These are phyloP conservation scores for Crassisporium funariophilum DNA, from an alignment of 768 basidiomycete genomes.

Conservation along the genomic window DNA sequence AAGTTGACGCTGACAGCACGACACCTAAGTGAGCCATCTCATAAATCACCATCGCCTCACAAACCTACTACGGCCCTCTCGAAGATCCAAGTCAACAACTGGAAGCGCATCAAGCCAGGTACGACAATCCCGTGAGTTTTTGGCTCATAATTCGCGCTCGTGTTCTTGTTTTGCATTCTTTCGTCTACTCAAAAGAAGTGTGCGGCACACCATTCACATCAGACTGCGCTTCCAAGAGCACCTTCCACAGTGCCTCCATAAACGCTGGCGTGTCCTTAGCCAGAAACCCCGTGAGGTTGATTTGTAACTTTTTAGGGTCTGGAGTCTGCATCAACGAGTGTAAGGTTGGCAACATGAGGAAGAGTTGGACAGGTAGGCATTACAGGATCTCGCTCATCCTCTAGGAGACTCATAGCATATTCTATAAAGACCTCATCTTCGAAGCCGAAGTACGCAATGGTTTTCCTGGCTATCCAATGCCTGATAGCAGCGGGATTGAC, in stretches of 20 bases:
- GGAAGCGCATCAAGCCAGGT: slow-evolving; percentile 69
- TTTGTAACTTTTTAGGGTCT: slow-evolving; percentile 95
- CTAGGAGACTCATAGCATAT: slow-evolving; percentile 92
- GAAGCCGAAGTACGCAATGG: slow-evolving; percentile 86
- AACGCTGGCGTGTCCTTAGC: slow-evolving; percentile 84
- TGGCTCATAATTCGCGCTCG: slow-evolving; percentile 61
- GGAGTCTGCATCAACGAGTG: slow-evolving; percentile 55
- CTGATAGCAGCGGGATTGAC: slow-evolving; percentile 91
- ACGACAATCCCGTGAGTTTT: slow-evolving; percentile 73
- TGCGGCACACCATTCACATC: slow-evolving; percentile 88
- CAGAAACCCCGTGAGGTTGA: slow-evolving; percentile 91
- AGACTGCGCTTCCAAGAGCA: slow-evolving; percentile 91
- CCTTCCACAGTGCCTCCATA: slow-evolving; percentile 86
- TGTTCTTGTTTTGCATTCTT: slow-evolving; percentile 83
- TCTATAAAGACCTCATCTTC: slow-evolving; percentile 98
- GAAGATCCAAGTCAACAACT: slow-evolving; percentile 58
- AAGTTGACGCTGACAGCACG: too few species aligned
- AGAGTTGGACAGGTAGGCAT: slow-evolving; percentile 27
- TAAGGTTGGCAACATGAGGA: neutral
- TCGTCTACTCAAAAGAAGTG: slow-evolving; percentile 90
- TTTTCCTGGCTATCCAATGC: slow-evolving; percentile 95
- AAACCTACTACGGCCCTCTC: too few species aligned
- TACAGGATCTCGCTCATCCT: slow-evolving; percentile 84
- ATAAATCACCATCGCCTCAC: too few species aligned
- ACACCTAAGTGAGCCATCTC: too few species aligned